phyloP scores from a whole-genome alignment of 2,329 filamentous ascomycete genomes.

The Exophiala mesophila region DNA sequence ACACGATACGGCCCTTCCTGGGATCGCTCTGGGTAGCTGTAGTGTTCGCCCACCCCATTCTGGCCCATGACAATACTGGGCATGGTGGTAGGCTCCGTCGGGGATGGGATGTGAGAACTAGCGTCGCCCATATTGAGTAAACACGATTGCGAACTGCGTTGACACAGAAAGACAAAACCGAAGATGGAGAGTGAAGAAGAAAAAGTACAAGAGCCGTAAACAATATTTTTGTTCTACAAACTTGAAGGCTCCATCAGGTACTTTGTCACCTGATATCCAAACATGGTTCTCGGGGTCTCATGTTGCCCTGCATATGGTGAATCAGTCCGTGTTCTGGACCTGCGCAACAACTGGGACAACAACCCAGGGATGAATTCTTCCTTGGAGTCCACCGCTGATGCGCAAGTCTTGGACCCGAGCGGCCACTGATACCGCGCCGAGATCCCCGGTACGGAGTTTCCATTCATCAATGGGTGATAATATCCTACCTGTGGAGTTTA shows the following conservation, averaged over 20 bases:
- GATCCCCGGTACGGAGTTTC: background rate
- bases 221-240: no score
- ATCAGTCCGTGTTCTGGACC: background rate
- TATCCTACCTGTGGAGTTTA: background rate
- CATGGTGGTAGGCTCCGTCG: slow-evolving; percentile 3
- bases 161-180: no score
- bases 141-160: background rate
- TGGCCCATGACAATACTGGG: background rate
- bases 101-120: background rate
- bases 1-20: slow-evolving; percentile 9
- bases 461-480: background rate
- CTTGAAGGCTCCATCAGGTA: no score
- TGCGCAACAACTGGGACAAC: no score
- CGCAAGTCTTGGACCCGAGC: no score
- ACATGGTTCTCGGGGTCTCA: background rate
- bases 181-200: background rate
- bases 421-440: background rate
- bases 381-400: no score
- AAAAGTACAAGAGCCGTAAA: background rate
- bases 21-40: slow-evolving; percentile 3
- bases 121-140: slow-evolving; percentile 7
- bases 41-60: background rate
- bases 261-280: background rate
- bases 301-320: background rate
- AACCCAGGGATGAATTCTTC: background rate